Conservation (phyloP, 257 asterid genomes). For the Solanum tarijense region DNA sequence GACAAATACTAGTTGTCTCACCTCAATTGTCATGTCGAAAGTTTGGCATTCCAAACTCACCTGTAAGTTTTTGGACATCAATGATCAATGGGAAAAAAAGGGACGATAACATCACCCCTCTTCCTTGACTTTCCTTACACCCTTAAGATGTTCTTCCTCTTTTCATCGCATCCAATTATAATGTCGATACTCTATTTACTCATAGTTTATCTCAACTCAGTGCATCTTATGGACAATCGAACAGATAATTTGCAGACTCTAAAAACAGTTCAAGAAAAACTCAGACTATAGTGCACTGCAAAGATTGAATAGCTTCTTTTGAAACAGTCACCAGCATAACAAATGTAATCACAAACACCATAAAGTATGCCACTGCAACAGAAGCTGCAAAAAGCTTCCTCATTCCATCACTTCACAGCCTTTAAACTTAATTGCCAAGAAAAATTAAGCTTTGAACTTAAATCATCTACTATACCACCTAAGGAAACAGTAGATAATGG, state of each 20-base stretch:
- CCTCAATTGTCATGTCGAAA: not conserved
- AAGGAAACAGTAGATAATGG: not conserved
- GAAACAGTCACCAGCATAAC: not conserved
- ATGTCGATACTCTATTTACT: not conserved
- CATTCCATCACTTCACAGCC: not conserved
- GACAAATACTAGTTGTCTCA: not conserved
- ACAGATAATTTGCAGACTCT: not conserved
- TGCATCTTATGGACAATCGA: not conserved
- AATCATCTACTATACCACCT: not conserved
- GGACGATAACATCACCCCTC: not conserved
- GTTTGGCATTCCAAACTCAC: not conserved
- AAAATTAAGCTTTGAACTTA: not conserved
- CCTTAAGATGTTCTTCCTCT: not conserved
- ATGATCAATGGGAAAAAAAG: not conserved
- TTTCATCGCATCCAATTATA: not conserved
- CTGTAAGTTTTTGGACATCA: not conserved
- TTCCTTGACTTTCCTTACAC: not conserved
- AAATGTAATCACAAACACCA: not conserved
- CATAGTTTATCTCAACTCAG: not conserved
- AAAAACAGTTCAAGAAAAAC: not conserved
- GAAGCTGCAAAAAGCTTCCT: not conserved
- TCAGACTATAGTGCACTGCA: not conserved
- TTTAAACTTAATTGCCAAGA: not conserved
- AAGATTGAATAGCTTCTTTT: not conserved
- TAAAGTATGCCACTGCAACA: not conserved